Conservation (phyloP, 139 green algal genomes). For the Zygnema cylindricum region DNA sequence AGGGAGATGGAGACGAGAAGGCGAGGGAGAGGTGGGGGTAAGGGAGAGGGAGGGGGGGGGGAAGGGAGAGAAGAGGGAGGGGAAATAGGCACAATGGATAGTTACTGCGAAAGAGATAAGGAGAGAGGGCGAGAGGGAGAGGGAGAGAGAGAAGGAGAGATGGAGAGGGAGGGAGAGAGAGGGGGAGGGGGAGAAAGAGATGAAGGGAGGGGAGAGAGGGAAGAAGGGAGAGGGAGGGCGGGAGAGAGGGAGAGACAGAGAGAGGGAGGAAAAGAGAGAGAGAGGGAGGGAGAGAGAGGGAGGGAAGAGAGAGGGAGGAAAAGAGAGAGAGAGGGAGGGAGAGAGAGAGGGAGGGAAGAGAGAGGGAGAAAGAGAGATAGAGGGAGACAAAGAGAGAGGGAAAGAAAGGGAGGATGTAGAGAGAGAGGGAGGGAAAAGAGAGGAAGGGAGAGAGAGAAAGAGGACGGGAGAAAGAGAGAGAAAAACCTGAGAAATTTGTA, state of each 20-base stretch:
- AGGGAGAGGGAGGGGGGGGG: too few species aligned
- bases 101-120: slow-evolving; percentile 1
- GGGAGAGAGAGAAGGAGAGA: slow-evolving; percentile 16
- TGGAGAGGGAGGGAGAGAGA: slow-evolving; percentile 21
- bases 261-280: neutral
- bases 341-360: slow-evolving; percentile 30
- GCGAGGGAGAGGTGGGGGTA: too few species aligned
- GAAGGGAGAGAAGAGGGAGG: too few species aligned
- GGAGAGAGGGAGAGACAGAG: neutral
- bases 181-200: slow-evolving; percentile 38
- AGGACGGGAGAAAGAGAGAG: too few species aligned
- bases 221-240: neutral
- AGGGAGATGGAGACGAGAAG: too few species aligned
- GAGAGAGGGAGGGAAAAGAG: neutral
- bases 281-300: neutral
- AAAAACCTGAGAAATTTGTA: too few species aligned
- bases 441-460: neutral
- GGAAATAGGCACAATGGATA: too few species aligned
- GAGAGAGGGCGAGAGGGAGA: slow-evolving; percentile 21
- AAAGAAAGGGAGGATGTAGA: neutral
- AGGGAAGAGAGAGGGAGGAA: neutral
- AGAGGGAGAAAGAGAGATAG: slow-evolving; percentile 13
- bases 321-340: slow-evolving; percentile 36
- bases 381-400: slow-evolving; percentile 14
- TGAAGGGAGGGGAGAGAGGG: slow-evolving; percentile 29